A percentile compares a stretch with the other conserved stretches of the same genome.
These are phyloP conservation scores for Erysimum cheiri DNA, from an alignment of 441 rosid genomes.

Conservation along the genomic window DNA sequence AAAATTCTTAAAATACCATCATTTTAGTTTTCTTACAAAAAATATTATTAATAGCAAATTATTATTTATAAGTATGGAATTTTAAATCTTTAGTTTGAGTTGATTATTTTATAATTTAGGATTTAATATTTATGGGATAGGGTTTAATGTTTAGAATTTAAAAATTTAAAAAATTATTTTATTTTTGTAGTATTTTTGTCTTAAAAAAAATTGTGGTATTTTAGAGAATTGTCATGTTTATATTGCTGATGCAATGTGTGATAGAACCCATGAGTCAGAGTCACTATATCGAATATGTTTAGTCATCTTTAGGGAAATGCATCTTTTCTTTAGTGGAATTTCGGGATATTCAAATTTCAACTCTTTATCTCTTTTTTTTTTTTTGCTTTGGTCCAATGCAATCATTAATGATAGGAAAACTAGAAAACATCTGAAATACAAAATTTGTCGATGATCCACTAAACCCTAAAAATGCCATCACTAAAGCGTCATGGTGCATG, in stretches of 20 bases:
- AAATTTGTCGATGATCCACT: constrained; percentile 17
- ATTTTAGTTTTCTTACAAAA: no score
- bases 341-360: background rate
- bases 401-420: constrained; percentile 5
- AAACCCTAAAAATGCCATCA: constrained; percentile 43
- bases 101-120: no score
- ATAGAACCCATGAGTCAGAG: constrained; percentile 16
- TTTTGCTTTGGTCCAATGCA: constrained; percentile 7
- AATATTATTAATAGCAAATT: no score
- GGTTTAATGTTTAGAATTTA: no score
- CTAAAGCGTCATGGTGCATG: constrained; percentile 46
- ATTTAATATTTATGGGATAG: no score
- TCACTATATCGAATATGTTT: constrained; percentile 2
- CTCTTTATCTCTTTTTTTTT: background rate
- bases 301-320: background rate
- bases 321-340: constrained; percentile 10
- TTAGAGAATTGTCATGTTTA: constrained; percentile 8
- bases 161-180: no score
- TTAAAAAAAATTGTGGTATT: no score
- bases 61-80: no score
- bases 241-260: constrained; percentile 37
- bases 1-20: no score
- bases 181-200: no score
- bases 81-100: no score
- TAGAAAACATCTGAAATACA: constrained; percentile 1